phyloP scores from a whole-genome alignment of 768 basidiomycete species.

The Xerocomellus chrysenteron region DNA sequence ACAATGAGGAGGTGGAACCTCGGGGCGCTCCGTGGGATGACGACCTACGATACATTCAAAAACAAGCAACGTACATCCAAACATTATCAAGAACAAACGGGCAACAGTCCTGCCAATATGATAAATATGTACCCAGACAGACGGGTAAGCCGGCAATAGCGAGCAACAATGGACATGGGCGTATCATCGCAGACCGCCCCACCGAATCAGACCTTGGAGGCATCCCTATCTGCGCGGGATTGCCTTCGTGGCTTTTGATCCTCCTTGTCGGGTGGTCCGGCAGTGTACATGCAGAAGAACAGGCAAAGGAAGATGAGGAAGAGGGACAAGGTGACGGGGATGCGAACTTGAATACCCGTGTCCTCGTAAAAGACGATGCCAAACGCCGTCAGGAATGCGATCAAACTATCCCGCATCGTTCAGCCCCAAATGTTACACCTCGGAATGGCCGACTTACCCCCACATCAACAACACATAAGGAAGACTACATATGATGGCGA shows the following conservation, averaged over 20 bases:
- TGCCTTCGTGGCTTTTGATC: background rate
- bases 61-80: constrained; percentile 2
- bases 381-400: constrained; percentile 36
- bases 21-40: background rate
- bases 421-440: background rate
- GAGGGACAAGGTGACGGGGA: constrained; percentile 27
- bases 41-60: constrained; percentile 2
- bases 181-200: background rate
- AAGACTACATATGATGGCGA: constrained; percentile 41
- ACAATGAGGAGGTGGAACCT: background rate
- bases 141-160: background rate
- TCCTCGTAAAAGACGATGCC: constrained; percentile 28
- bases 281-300: constrained; percentile 31
- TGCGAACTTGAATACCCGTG: constrained; percentile 26
- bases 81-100: background rate
- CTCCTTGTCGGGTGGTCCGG: constrained; percentile 20
- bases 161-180: background rate
- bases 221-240: background rate
- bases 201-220: constrained; percentile 1
- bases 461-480: constrained; percentile 43
- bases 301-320: constrained; percentile 23
- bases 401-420: constrained; percentile 26
- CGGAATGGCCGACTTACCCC: constrained; percentile 26
- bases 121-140: background rate
- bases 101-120: background rate